phyloP scores from a whole-genome alignment of 1,284 basidiomycete genomes.

The Cryptococcus sp. region DNA sequence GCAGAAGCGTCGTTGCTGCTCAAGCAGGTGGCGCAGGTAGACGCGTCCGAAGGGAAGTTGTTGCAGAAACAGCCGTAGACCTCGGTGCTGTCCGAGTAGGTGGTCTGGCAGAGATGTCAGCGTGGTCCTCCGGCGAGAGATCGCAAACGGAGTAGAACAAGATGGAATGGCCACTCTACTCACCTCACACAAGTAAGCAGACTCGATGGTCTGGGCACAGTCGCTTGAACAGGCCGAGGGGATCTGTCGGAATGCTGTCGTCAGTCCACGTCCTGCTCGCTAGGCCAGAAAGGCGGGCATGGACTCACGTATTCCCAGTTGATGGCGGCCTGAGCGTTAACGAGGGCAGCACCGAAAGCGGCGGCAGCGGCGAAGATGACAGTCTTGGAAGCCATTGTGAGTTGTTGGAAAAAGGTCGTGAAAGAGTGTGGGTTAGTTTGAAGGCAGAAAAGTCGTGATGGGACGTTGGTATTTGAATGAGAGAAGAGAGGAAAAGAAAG shows the following conservation, averaged over 20 bases:
- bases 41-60: conserved; percentile 42
- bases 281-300: neutral
- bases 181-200: conserved; percentile 42
- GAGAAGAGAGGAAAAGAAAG: conserved; percentile 4
- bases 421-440: conserved; percentile 8
- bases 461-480: conserved; percentile 1
- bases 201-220: conserved; percentile 42
- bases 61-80: conserved; percentile 52
- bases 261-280: neutral
- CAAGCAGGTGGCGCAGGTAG: conserved; percentile 45
- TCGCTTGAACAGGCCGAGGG: conserved; percentile 41
- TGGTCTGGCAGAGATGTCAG: conserved; percentile 9
- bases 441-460: conserved; percentile 1
- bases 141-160: neutral
- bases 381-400: conserved; percentile 34
- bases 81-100: conserved; percentile 23
- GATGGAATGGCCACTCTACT: conserved; percentile 15
- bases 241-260: conserved; percentile 27
- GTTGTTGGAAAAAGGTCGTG: conserved; percentile 7
- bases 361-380: conserved; percentile 35
- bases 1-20: conserved; percentile 44
- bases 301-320: conserved; percentile 43
- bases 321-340: conserved; percentile 45
- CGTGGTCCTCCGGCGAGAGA: neutral
- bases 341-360: conserved; percentile 32